phyloP scores from a whole-genome alignment of 176 grass and related monocot genomes.

The Carex pumila region DNA sequence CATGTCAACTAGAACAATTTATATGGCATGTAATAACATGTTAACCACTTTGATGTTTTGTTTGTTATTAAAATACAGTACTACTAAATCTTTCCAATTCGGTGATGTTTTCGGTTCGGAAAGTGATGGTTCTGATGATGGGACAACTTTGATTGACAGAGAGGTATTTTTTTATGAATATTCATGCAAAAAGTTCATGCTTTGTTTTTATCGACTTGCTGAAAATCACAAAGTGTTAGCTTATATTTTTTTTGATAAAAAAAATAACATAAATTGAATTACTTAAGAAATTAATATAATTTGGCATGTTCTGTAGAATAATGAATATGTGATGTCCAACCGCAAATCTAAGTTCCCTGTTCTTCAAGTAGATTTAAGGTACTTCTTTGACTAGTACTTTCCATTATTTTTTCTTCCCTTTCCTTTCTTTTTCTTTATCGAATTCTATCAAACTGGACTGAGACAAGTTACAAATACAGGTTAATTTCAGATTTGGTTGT shows the following conservation, averaged over 20 bases:
- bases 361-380: conserved; percentile 95
- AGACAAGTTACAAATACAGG: conserved; percentile 34
- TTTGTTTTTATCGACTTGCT: not conserved
- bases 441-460: conserved; percentile 25
- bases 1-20: not conserved
- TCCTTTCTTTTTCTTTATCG: conserved; percentile 11
- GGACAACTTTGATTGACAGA: conserved; percentile 94
- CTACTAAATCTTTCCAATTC: conserved; percentile 88
- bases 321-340: conserved; percentile 99
- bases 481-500: conserved; percentile 97
- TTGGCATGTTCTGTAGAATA: conserved; percentile 43
- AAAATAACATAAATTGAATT: not conserved
- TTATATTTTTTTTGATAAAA: too few relatives aligned
- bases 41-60: conserved; percentile 9
- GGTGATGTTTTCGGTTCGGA: conserved; percentile 85
- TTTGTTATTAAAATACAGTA: conserved; percentile 38
- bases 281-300: not conserved
- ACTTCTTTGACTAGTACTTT: not conserved
- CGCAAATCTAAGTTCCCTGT: conserved; percentile 95
- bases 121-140: conserved; percentile 85
- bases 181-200: not conserved
- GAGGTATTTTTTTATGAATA: conserved; percentile 37
- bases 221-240: not conserved
- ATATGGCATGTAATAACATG: not conserved
- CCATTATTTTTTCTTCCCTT: not conserved